Conservation (phyloP, 2,329 filamentous ascomycete genomes). For the Cytospora piceicola region DNA sequence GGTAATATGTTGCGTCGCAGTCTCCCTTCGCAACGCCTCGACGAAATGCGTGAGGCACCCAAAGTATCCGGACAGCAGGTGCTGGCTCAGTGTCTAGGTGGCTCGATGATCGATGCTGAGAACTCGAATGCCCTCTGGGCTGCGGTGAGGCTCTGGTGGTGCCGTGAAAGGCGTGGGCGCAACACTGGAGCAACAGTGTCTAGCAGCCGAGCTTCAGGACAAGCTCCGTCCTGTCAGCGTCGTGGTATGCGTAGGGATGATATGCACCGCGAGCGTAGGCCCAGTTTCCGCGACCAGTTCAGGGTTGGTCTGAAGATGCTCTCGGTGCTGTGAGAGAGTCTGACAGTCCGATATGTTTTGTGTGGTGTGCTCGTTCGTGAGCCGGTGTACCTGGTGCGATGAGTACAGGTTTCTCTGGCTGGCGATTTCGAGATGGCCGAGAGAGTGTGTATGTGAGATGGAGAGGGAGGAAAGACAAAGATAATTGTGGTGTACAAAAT, state of each 20-base stretch:
- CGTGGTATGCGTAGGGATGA: neutral
- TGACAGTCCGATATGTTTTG: neutral
- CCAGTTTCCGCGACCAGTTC: neutral
- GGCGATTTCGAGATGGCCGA: neutral
- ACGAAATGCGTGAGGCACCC: neutral
- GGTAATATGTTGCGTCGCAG: neutral
- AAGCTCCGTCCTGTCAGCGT: neutral
- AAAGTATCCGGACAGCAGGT: neutral
- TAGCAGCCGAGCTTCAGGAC: neutral
- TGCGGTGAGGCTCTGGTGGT: neutral
- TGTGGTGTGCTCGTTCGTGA: neutral
- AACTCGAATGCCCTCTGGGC: neutral
- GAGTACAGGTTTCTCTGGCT: neutral
- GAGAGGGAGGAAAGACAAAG: slow-evolving; percentile 8
- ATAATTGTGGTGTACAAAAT: slow-evolving; percentile 13
- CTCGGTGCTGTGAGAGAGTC: neutral
- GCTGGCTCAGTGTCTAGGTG: neutral
- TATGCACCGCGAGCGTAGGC: neutral
- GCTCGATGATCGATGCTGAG: neutral
- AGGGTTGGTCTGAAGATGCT: neutral
- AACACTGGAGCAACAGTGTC: neutral
- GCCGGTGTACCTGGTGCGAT: neutral
- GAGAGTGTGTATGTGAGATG: neutral
- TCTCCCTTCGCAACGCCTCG: neutral
- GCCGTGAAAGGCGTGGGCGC: neutral